phyloP scores from a whole-genome alignment of 169 alveolate genomes.

The Plasmodium sp. region DNA sequence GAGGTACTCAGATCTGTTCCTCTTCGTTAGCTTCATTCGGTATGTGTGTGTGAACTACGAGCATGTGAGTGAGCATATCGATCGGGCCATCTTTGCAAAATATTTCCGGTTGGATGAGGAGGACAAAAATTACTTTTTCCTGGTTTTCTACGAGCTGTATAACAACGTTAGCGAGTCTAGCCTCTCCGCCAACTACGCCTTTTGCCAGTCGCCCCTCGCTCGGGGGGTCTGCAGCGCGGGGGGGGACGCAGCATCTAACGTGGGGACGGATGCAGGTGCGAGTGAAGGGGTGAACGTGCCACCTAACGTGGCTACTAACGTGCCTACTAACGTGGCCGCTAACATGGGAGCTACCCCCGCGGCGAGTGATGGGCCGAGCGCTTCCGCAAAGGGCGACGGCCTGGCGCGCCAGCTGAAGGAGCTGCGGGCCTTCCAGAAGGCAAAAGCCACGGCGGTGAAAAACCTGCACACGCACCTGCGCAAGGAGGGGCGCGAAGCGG shows the following conservation, averaged over 20 bases:
- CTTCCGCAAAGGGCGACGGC: background rate
- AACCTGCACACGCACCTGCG: background rate
- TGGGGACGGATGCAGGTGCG: no score
- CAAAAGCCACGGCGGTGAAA: background rate
- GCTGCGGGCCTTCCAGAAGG: background rate
- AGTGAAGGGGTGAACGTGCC: no score
- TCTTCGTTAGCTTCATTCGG: constrained; percentile 19
- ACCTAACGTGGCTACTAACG: no score
- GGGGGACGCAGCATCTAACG: no score
- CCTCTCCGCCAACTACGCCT: background rate
- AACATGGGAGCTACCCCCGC: no score
- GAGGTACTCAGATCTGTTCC: constrained; percentile 43
- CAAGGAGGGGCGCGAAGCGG: constrained; percentile 14
- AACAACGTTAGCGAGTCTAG: constrained; percentile 2
- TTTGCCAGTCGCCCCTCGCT: background rate
- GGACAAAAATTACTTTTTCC: constrained; percentile 47
- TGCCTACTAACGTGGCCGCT: no score
- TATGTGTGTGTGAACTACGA: constrained; percentile 9
- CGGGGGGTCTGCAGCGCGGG: background rate
- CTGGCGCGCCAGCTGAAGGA: background rate
- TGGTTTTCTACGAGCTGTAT: constrained; percentile 38
- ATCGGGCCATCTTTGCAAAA: constrained; percentile 8
- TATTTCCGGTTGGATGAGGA: constrained; percentile 51
- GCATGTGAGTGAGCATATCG: constrained; percentile 31
- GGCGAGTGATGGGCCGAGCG: no score